phyloP scores from a whole-genome alignment of 2,329 filamentous ascomycete genomes.

The Neofusicoccum cordaticola region DNA sequence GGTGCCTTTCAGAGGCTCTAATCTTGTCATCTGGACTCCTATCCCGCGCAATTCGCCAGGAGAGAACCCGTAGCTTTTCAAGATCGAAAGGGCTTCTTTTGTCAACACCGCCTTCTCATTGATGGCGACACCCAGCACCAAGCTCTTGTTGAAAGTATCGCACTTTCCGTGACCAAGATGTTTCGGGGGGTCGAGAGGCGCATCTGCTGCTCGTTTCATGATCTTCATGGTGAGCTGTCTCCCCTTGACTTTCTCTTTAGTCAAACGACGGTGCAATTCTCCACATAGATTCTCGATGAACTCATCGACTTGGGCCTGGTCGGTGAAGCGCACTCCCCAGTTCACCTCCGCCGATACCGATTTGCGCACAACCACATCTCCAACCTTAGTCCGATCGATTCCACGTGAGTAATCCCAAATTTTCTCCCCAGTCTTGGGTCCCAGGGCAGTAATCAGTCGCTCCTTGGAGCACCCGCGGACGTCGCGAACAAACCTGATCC shows the following conservation, averaged over 20 bases:
- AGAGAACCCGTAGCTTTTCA: constrained; percentile 78
- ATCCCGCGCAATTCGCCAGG: constrained; percentile 91
- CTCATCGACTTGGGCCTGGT: constrained; percentile 86
- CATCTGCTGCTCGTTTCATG: constrained; percentile 82
- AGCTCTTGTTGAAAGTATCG: constrained; percentile 88
- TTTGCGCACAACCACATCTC: constrained; percentile 80
- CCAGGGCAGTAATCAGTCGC: constrained; percentile 67
- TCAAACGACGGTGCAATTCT: constrained; percentile 75
- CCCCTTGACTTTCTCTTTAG: constrained; percentile 83
- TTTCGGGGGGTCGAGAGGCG: constrained; percentile 86
- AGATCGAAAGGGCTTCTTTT: constrained; percentile 79
- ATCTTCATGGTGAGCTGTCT: constrained; percentile 90
- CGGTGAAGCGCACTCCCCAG: constrained; percentile 95
- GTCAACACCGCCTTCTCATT: constrained; percentile 68
- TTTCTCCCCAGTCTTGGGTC: constrained; percentile 89
- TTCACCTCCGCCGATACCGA: constrained; percentile 97
- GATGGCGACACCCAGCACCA: constrained; percentile 78
- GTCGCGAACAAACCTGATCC: constrained; percentile 78
- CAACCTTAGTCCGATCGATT: constrained; percentile 81
- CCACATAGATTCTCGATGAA: constrained; percentile 83
- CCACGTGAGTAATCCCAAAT: constrained; percentile 88
- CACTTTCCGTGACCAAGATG: constrained; percentile 94
- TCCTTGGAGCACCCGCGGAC: constrained; percentile 76
- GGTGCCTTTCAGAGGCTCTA: constrained; percentile 71
- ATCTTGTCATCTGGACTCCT: constrained; percentile 88